Percentiles rank a stretch among this genome's conserved stretches.
Evolutionary conservation across 805 yeast species (phyloP).

Genomic region (Starmerella khaoyaiensis): DNA sequence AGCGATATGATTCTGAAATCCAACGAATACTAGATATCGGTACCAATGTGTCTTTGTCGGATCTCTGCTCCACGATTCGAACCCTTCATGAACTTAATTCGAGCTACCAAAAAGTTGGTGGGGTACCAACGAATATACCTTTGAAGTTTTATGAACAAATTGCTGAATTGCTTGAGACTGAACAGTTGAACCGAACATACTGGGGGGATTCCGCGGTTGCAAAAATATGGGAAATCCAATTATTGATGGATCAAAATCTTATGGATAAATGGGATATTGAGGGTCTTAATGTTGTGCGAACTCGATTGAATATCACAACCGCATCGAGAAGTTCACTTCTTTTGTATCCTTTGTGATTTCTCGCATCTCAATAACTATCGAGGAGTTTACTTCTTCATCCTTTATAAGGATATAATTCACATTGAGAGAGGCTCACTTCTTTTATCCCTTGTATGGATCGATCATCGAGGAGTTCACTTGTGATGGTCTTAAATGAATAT

Average conservation of each 20-base stretch:
- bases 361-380: not conserved
- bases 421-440: too few species aligned
- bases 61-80: not conserved
- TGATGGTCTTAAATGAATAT: too few species aligned
- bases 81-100: slow-evolving; percentile 1
- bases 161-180: slow-evolving; percentile 1
- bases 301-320: not conserved
- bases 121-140: slow-evolving; percentile 1
- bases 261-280: slow-evolving; percentile 7
- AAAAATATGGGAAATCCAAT: slow-evolving; percentile 5
- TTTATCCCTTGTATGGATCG: too few species aligned
- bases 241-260: slow-evolving; percentile 7
- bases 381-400: not conserved
- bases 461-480: too few species aligned
- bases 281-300: slow-evolving; percentile 7
- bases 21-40: too few species aligned
- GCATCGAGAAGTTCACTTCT: slow-evolving; percentile 1
- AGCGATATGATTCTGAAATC: too few species aligned
- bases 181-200: not conserved
- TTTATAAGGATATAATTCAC: not conserved
- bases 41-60: too few species aligned
- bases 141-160: slow-evolving; percentile 2
- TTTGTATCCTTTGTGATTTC: not conserved
- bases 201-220: not conserved
- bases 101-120: slow-evolving; percentile 5